Percentiles rank a stretch among this genome's conserved stretches.
phyloP scores from a whole-genome alignment of 139 green algal genomes.

The Asterochloris erici region DNA sequence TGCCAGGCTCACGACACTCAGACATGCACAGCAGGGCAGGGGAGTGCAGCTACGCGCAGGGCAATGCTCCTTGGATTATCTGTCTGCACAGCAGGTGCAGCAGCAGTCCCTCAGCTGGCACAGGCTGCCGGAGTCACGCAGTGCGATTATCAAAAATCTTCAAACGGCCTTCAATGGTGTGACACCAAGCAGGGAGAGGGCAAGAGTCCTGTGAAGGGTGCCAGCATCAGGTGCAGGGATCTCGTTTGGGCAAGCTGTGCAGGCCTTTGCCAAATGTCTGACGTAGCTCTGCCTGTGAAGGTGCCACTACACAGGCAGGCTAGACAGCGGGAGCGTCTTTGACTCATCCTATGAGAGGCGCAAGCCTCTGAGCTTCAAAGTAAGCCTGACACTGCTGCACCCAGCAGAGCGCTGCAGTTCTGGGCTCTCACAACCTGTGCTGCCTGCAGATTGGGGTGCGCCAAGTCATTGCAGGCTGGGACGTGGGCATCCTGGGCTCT shows the following conservation, averaged over 20 bases:
- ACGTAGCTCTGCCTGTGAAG: conserved; percentile 10
- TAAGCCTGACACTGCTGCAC: conserved; percentile 4
- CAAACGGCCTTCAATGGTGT: conserved; percentile 51
- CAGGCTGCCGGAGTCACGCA: conserved; percentile 1
- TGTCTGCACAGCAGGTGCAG: too few species aligned
- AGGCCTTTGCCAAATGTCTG: background rate
- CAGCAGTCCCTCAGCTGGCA: too few species aligned
- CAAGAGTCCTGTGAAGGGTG: conserved; percentile 13
- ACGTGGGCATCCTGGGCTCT: conserved; percentile 76
- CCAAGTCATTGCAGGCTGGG: conserved; percentile 79
- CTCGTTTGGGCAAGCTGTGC: too few species aligned
- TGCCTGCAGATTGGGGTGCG: conserved; percentile 53
- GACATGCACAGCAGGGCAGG: too few species aligned
- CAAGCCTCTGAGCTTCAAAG: conserved; percentile 73
- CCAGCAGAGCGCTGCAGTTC: background rate
- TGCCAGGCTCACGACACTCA: too few species aligned
- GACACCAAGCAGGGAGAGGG: conserved; percentile 59
- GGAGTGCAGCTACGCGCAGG: too few species aligned
- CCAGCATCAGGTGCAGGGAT: conserved; percentile 20
- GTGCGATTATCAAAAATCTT: conserved; percentile 20
- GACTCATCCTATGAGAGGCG: conserved; percentile 76
- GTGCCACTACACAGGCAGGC: conserved; percentile 78
- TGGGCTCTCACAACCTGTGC: background rate
- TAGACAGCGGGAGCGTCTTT: conserved; percentile 70
- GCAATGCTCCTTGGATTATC: too few species aligned